phyloP scores from a whole-genome alignment of 768 basidiomycete species.

The Lactifluus echinatus region DNA sequence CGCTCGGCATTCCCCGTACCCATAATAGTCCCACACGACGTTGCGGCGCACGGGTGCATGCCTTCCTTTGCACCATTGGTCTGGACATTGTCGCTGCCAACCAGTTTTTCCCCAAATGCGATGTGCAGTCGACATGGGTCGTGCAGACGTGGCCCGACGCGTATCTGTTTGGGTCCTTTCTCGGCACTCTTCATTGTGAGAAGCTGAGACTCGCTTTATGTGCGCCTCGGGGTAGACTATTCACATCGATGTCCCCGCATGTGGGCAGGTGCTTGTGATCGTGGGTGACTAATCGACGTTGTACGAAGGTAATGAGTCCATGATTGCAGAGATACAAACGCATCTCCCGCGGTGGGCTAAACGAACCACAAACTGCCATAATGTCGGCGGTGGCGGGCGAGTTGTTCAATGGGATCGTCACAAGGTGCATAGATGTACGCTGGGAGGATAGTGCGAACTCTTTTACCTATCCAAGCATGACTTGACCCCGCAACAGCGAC shows the following conservation, averaged over 20 bases:
- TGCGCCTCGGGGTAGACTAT: no score
- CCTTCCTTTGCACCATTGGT: constrained; percentile 42
- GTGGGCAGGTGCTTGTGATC: constrained; percentile 62
- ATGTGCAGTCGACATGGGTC: constrained; percentile 37
- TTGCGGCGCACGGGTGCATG: constrained; percentile 39
- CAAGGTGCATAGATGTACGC: constrained; percentile 51
- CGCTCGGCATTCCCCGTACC: constrained; percentile 49
- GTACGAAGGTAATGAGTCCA: constrained; percentile 74
- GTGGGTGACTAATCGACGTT: constrained; percentile 61
- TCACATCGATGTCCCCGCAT: constrained; percentile 32
- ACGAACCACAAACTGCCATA: constrained; percentile 69
- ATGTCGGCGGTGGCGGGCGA: constrained; percentile 70
- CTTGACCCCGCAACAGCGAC: neutral
- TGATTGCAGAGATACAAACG: constrained; percentile 52
- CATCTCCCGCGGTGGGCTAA: constrained; percentile 38
- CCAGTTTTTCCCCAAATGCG: constrained; percentile 48
- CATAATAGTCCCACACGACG: constrained; percentile 58
- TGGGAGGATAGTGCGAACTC: constrained; percentile 56
- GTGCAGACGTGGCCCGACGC: constrained; percentile 39
- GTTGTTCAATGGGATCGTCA: constrained; percentile 60
- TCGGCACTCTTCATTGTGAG: neutral
- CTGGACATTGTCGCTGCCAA: constrained; percentile 56
- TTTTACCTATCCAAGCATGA: neutral
- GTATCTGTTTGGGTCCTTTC: constrained; percentile 35
- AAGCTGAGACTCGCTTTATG: no score